Evolutionary conservation across 345 rosid species (phyloP).

Genomic region (Gynandropsis gynandra): DNA sequence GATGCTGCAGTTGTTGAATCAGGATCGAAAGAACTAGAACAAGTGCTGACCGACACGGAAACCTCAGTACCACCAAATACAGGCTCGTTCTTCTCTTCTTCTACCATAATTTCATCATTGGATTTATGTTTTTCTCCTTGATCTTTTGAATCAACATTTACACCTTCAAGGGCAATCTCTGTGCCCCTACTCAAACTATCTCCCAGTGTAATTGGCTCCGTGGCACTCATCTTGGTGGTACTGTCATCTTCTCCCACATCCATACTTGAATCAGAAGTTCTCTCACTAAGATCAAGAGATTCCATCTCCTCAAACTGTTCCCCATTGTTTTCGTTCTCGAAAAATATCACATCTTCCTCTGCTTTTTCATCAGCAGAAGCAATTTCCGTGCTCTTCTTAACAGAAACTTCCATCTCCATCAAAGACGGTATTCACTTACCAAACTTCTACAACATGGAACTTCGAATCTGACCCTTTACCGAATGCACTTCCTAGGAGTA

Average conservation of each 20-base stretch:
- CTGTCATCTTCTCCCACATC: slow-evolving; percentile 20
- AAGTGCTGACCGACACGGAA: slow-evolving; percentile 26
- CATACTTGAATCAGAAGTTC: slow-evolving; percentile 19
- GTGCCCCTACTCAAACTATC: slow-evolving; percentile 19
- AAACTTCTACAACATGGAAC: slow-evolving; percentile 18
- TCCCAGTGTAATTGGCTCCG: slow-evolving; percentile 4
- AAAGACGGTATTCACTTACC: slow-evolving; percentile 8
- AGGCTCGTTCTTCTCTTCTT: slow-evolving; percentile 36
- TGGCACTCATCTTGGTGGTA: slow-evolving; percentile 9
- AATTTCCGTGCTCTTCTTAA: slow-evolving; percentile 13
- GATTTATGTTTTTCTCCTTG: slow-evolving; percentile 25
- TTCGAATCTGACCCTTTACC: neutral
- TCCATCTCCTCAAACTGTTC: slow-evolving; percentile 25
- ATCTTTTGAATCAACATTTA: slow-evolving; percentile 20
- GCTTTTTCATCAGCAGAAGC: slow-evolving; percentile 23
- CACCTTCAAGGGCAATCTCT: slow-evolving; percentile 21
- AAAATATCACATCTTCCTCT: slow-evolving; percentile 2
- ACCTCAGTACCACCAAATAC: slow-evolving; percentile 47
- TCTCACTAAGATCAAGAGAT: slow-evolving; percentile 20
- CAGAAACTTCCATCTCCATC: slow-evolving; percentile 24
- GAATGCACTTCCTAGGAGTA: slow-evolving; percentile 13
- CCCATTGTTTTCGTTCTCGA: slow-evolving; percentile 17
- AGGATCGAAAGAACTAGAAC: slow-evolving; percentile 30
- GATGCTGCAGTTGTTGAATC: slow-evolving; percentile 34
- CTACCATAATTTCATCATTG: slow-evolving; percentile 22